phyloP scores from a whole-genome alignment of 176 grass and related monocot genomes.

The Tuctoria greenei region DNA sequence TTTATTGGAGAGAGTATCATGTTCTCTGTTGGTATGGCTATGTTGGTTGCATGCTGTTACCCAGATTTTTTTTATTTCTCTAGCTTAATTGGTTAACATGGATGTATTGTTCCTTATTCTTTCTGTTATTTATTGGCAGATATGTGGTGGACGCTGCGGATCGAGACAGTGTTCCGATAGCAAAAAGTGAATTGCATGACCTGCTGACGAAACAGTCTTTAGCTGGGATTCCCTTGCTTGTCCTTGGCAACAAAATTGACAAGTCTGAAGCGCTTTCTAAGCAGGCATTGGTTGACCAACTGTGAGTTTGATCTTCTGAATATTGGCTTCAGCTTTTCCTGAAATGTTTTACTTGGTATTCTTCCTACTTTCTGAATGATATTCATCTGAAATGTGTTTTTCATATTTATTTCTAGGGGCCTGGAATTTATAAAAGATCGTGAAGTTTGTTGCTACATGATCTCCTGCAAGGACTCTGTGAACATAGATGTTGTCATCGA shows the following conservation, averaged over 20 bases:
- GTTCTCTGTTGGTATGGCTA: neutral
- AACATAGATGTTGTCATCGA: constrained; percentile 95
- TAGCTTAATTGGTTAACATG: neutral
- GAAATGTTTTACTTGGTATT: neutral
- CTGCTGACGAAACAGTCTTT: constrained; percentile 90
- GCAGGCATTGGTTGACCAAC: constrained; percentile 79
- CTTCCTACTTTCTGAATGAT: constrained; percentile 20
- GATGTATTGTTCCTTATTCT: neutral
- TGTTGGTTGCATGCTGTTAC: constrained; percentile 4
- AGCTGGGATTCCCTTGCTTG: constrained; percentile 81
- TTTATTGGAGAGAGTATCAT: too few species aligned
- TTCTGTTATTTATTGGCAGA: constrained; percentile 43
- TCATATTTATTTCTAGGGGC: constrained; percentile 51
- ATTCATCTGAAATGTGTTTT: constrained; percentile 24
- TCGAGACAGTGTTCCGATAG: constrained; percentile 78
- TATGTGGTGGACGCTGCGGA: constrained; percentile 94
- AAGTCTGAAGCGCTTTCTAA: constrained; percentile 95
- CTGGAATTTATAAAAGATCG: constrained; percentile 81
- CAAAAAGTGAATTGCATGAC: constrained; percentile 94
- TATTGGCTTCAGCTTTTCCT: neutral
- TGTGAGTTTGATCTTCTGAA: constrained; percentile 59
- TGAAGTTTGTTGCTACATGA: constrained; percentile 95
- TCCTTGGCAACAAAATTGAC: constrained; percentile 98
- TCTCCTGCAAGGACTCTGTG: constrained; percentile 95
- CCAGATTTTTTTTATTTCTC: constrained; percentile 6